Base-by-base conservation (phyloP, 192 early-diverging fungal genomes). In the Coemansia sp. region DNA sequence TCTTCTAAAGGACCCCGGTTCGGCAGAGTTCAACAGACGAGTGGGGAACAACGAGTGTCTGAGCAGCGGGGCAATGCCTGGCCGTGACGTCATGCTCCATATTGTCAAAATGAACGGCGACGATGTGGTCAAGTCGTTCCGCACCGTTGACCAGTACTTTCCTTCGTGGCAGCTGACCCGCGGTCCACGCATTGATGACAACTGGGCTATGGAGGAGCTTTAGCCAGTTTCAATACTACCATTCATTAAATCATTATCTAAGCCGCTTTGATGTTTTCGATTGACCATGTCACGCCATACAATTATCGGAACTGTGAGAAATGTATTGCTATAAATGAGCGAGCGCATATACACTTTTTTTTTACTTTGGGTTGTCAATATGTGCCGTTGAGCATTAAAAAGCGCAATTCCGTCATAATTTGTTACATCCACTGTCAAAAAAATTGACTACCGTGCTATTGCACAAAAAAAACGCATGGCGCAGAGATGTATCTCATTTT, bases 81-180 rank as follows among this genome's bases (percentile, higher is more conserved):
- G 73, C 7, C 33, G 62, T 12, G 62, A 69, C 50, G 62, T 65
- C 55, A 65, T 45, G 46, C 33, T 75, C 29, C 49, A 35, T 30
- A 21, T 25, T 0, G 55, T 69, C 6, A 29, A n/a, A 19, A 25
- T 67, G 12, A 57, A 31, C n/a, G 66, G 72, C 16, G 48, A 67
- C 6, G 58, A 60, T 3, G 32, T 35, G 6, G 33, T 75, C 6
- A 32, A 48, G 0, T 61, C 65, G 0, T 31, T 75, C 4, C 66
- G 48, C 28, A 75, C 72, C 9, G 58, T 69, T 28, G 72, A 75
- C 50, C 67, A 65, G 22, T 65, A 75, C 66, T 40, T 62, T 29
- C 62, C 66, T 5, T 53, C 66, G 14, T 69, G 66, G 66, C 72
- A 70, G 30, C 56, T 70, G 4, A 19, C 16, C 4, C 68, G 68